Evolutionary conservation across 768 basidiomycete genomes (phyloP).

Genomic region (Gloeostereum incarnatum): DNA sequence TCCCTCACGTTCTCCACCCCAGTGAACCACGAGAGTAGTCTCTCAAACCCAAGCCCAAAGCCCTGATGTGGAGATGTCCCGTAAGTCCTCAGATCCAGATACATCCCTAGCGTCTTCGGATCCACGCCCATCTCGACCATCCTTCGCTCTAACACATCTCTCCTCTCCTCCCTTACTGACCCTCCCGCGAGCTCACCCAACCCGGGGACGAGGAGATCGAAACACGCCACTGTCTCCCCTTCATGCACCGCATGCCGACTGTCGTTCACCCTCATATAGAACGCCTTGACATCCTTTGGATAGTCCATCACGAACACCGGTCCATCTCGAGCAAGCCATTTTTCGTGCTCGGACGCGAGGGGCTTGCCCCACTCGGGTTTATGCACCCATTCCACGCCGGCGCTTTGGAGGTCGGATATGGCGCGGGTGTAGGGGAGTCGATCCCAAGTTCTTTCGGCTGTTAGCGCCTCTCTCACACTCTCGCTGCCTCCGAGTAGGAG

Average conservation of each 20-base stretch:
- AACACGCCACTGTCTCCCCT: conserved; percentile 74
- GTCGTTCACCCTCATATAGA: conserved; percentile 84
- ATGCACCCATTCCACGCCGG: conserved; percentile 35
- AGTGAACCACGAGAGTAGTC: conserved; percentile 79
- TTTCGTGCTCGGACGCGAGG: conserved; percentile 88
- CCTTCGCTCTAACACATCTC: conserved; percentile 35
- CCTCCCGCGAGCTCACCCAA: conserved; percentile 91
- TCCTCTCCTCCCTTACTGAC: conserved; percentile 77
- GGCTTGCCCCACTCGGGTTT: conserved; percentile 57
- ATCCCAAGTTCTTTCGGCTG: conserved; percentile 38
- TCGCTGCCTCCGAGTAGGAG: too few species aligned
- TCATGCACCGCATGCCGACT: conserved; percentile 16
- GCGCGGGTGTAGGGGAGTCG: conserved; percentile 78
- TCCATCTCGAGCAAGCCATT: conserved; percentile 73
- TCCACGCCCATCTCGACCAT: conserved; percentile 32
- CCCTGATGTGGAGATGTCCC: conserved; percentile 92
- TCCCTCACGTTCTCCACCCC: conserved; percentile 90
- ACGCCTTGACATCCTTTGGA: conserved; percentile 76
- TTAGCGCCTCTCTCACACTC: conserved; percentile 29
- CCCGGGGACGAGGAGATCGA: conserved; percentile 85
- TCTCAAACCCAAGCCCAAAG: conserved; percentile 93
- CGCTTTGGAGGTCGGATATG: conserved; percentile 40
- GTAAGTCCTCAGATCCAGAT: conserved; percentile 72
- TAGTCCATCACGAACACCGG: conserved; percentile 94
- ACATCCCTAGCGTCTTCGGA: conserved; percentile 45